Evolutionary conservation across 768 basidiomycete genomes (phyloP).

Genomic region (Leccinum arenicola): DNA sequence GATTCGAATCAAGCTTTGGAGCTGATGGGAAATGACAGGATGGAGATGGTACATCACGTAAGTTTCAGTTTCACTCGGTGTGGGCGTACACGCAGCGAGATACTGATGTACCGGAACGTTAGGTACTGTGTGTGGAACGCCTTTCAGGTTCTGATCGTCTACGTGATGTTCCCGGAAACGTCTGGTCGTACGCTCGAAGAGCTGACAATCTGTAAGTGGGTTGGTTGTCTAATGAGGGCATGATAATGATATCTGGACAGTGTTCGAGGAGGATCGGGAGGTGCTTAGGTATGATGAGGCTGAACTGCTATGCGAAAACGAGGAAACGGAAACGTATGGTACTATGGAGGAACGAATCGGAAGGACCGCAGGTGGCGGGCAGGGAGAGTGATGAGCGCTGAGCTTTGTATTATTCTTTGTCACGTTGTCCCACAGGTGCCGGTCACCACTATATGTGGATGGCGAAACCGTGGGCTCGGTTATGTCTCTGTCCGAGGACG

Average conservation of each 20-base stretch:
- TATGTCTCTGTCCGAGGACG: too few species aligned
- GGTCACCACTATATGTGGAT: too few species aligned
- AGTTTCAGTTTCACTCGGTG: neutral
- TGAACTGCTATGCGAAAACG: neutral
- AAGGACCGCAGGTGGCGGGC: neutral
- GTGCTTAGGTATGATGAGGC: neutral
- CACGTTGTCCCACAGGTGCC: too few species aligned
- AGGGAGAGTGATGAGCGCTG: neutral
- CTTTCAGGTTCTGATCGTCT: neutral
- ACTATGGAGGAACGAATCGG: neutral
- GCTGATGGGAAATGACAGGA: neutral
- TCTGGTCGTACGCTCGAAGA: neutral
- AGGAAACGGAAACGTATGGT: neutral
- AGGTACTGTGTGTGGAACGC: neutral
- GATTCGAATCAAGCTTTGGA: neutral
- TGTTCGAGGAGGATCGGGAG: neutral
- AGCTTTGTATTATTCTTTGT: neutral
- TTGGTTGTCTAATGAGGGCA: neutral
- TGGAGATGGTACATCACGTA: neutral
- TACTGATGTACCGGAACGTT: neutral
- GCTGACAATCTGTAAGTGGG: neutral
- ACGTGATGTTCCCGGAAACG: neutral
- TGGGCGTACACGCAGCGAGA: too few species aligned
- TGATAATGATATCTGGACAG: neutral
- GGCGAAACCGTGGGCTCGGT: too few species aligned